Evolutionary conservation across 2,329 filamentous ascomycete genomes (phyloP).

Genomic region (Graphilbum fragrans): DNA sequence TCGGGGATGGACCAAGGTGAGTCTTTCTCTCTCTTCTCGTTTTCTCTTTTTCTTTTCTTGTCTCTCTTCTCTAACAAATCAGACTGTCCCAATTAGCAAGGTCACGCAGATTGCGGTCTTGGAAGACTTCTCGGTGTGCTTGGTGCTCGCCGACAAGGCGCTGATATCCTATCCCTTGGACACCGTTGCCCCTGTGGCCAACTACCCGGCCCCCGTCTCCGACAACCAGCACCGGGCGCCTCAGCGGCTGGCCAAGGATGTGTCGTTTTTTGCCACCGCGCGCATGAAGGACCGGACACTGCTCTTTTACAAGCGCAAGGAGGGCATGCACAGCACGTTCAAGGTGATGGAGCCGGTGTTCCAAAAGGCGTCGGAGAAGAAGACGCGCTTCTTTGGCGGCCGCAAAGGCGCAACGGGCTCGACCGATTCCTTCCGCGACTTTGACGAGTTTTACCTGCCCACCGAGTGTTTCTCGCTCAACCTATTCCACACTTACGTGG

Average conservation of each 20-base stretch:
- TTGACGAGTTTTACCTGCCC: conserved; percentile 97
- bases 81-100: conserved; percentile 64
- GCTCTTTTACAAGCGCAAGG: conserved; percentile 94
- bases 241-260: conserved; percentile 83
- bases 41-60: not conserved
- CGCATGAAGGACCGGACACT: conserved; percentile 94
- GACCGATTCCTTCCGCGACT: conserved; percentile 95
- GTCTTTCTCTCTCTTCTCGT: conserved; percentile 16
- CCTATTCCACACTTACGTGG: conserved; percentile 88
- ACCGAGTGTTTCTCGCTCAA: conserved; percentile 92
- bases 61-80: conserved; percentile 11
- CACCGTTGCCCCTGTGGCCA: conserved; percentile 55
- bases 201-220: conserved; percentile 46
- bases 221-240: conserved; percentile 78
- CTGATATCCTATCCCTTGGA: conserved; percentile 92
- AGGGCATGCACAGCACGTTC: conserved; percentile 85
- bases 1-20: conserved; percentile 79
- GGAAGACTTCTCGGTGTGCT: conserved; percentile 87
- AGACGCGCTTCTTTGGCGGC: conserved; percentile 51
- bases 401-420: conserved; percentile 51
- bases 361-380: conserved; percentile 82
- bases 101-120: conserved; percentile 91
- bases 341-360: conserved; percentile 94
- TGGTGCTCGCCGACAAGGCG: conserved; percentile 83
- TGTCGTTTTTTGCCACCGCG: conserved; percentile 91